Percentiles rank a stretch among this genome's conserved stretches.
These are phyloP conservation scores for Dictyophora rubrovolvata DNA, from an alignment of 768 basidiomycete species.

Conservation along the genomic window DNA sequence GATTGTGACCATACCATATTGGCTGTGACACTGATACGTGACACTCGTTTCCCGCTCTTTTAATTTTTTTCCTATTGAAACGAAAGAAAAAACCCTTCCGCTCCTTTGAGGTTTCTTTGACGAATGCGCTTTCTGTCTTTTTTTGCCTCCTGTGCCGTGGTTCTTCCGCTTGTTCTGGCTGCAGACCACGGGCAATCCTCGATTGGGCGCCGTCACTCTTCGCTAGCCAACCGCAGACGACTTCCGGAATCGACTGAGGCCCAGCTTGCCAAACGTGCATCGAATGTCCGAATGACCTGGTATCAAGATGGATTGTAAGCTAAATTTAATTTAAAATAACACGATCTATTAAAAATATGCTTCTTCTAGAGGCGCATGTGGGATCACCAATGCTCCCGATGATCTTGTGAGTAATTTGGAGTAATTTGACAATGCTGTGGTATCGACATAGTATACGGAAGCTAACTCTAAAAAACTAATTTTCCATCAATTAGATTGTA, in stretches of 20 bases:
- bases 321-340: not conserved
- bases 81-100: not conserved
- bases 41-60: conserved; percentile 2
- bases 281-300: conserved; percentile 38
- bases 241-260: not conserved
- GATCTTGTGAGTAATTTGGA: conserved; percentile 36
- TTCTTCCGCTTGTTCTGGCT: conserved; percentile 26
- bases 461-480: conserved; percentile 3
- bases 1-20: not conserved
- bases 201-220: conserved; percentile 32
- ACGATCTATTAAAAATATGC: not conserved
- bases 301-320: conserved; percentile 46
- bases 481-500: conserved; percentile 40
- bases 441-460: not conserved
- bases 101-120: not conserved
- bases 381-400: conserved; percentile 24
- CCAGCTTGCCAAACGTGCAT: conserved; percentile 11
- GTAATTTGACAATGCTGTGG: too few relatives aligned
- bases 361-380: conserved; percentile 45
- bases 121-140: conserved; percentile 13
- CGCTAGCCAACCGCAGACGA: conserved; percentile 25
- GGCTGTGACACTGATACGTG: not conserved
- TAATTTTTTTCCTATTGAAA: not conserved
- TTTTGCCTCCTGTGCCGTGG: conserved; percentile 27
- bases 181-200: conserved; percentile 13